Conservation (phyloP, 768 basidiomycete species). For the Lepiota brunneoincarnata region DNA sequence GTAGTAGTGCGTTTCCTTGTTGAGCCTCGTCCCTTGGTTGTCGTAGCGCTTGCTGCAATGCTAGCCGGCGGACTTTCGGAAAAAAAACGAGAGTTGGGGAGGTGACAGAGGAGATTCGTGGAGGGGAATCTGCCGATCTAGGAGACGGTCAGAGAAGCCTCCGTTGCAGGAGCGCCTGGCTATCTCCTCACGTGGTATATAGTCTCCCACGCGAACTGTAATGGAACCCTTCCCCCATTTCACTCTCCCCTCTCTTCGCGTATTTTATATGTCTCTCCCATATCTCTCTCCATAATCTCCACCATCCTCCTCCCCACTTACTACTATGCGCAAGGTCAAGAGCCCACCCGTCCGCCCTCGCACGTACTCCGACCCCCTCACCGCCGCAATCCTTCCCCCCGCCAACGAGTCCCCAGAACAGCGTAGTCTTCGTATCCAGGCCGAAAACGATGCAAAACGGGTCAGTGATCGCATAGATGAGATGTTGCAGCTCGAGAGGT, state of each 20-base stretch:
- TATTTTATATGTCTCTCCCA: constrained; percentile 10
- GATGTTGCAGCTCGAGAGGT: constrained; percentile 65
- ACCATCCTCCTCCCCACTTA: constrained; percentile 22
- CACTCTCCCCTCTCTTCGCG: background rate
- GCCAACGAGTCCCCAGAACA: constrained; percentile 67
- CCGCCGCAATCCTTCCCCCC: constrained; percentile 66
- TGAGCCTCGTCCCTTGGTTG: too few relatives aligned
- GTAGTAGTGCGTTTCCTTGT: background rate
- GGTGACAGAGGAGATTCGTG: background rate
- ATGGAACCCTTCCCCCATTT: background rate
- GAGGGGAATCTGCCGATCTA: constrained; percentile 7
- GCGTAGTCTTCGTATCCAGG: constrained; percentile 60
- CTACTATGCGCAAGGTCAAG: constrained; percentile 39
- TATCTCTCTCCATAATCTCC: constrained; percentile 19
- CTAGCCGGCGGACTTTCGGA: constrained; percentile 10
- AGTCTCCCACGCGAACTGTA: constrained; percentile 2
- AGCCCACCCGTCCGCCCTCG: constrained; percentile 32
- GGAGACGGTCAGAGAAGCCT: background rate
- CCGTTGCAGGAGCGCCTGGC: background rate
- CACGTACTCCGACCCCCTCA: constrained; percentile 67
- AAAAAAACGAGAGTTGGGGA: background rate
- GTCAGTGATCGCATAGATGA: constrained; percentile 79
- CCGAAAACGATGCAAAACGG: constrained; percentile 69
- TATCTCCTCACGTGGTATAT: constrained; percentile 5
- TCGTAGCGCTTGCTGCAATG: too few relatives aligned